Evolutionary conservation across 225 moss, liverwort and hornwort species (phyloP).

Genomic region (Marchantia polymorpha): DNA sequence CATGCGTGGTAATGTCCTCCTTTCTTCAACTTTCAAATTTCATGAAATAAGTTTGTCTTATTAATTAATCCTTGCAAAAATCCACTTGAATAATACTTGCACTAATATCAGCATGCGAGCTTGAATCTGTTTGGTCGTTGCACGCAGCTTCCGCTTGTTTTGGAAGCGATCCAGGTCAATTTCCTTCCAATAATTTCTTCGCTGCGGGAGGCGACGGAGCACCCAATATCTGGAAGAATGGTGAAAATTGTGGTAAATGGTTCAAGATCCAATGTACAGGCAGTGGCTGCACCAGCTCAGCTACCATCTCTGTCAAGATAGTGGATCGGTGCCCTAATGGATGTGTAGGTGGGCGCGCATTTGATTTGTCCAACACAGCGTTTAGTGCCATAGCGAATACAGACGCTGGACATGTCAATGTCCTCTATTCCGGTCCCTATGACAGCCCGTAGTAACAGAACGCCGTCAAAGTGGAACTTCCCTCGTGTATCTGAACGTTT

Average conservation of each 20-base stretch:
- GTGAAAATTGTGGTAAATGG: background rate
- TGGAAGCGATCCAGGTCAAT: conserved; percentile 2
- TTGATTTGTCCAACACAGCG: background rate
- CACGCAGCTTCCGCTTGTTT: conserved; percentile 2
- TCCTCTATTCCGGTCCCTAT: background rate
- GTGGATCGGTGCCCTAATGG: conserved; percentile 8
- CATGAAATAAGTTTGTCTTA: too few species aligned
- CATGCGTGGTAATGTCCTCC: too few species aligned
- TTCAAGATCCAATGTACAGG: background rate
- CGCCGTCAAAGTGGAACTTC: too few species aligned
- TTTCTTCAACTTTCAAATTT: too few species aligned
- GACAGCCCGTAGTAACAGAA: background rate
- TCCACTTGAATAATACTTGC: too few species aligned
- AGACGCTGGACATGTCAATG: background rate
- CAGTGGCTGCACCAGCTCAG: background rate
- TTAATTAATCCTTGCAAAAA: too few species aligned
- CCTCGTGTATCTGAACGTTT: too few species aligned
- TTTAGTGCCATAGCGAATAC: background rate
- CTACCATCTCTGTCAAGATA: conserved; percentile 4
- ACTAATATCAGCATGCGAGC: too few species aligned
- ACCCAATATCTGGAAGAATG: conserved; percentile 13
- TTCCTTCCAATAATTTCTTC: background rate
- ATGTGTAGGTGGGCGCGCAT: background rate
- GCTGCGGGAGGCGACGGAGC: conserved; percentile 14
- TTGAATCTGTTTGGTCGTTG: too few species aligned